Evolutionary conservation across 305 asterid species (phyloP), one percentile per base, ranked within the genome.

Genomic region (Stenogyne calaminthoides): DNA sequence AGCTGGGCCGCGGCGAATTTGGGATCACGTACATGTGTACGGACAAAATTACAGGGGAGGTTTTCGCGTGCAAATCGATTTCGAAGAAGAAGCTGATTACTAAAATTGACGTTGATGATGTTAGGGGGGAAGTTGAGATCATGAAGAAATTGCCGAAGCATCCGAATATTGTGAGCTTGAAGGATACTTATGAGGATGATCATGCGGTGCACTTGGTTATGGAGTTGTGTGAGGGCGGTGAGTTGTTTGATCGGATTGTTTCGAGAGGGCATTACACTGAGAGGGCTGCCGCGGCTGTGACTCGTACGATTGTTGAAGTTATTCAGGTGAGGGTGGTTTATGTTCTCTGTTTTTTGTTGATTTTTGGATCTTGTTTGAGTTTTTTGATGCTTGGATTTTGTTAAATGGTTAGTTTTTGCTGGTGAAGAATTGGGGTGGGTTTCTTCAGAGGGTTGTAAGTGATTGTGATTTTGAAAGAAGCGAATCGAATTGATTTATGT

Each of bases 191-290:
- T 54, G 90, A 85, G 55, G 90, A 86, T 71, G 84, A 81, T 64
- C 72, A 72, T 58, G 90, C 85, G 1, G 90, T 86, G 6, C 88
- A 86, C 64, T 76, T 86, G 64, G 90, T 86, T 64, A 86, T 86
- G 90, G 90, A 86, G 85, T 39, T 86, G 82, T 86, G 90, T 61
- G 90, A 84, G 70, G 90, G 90, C 6, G 90, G 90, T 36, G 90
- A 86, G 49, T 63, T 86, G 84, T 86, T 86, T 70, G 91, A 86
- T 67, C 54, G 91, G 78, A 86, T 86, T 75, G 86, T 86, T 77
- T 68, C 88, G 6, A 72, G 91, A 64, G 91, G 91, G 40, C 91
- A 86, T 82, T 86, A 86, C 55, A 86, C 88, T 0, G 91, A 86
- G 73, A 80, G 91, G 73, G 91, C 91, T 9, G 91, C 91, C 22